These are phyloP conservation scores for Ceratocystis variospora DNA, from an alignment of 2,329 filamentous ascomycete genomes.

Conservation along the genomic window DNA sequence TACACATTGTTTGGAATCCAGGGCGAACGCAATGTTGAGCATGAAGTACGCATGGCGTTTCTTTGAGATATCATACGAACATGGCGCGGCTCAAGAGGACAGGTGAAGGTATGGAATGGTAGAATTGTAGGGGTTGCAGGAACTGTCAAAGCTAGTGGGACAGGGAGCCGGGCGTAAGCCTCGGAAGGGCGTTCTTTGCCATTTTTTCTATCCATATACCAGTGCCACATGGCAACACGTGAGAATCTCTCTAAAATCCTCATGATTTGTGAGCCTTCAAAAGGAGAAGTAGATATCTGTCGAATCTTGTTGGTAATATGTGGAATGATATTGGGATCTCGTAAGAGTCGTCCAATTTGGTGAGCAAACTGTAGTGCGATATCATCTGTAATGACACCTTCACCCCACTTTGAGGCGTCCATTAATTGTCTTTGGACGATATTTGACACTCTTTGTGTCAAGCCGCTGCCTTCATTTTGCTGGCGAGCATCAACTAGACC, in stretches of 20 bases:
- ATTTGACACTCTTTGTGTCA: slow-evolving; percentile 79
- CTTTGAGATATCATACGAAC: slow-evolving; percentile 89
- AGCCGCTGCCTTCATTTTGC: slow-evolving; percentile 52
- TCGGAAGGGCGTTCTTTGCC: slow-evolving; percentile 41
- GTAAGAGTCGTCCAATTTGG: slow-evolving; percentile 33
- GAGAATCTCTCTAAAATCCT: slow-evolving; percentile 73
- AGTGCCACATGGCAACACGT: slow-evolving; percentile 63
- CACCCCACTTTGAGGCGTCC: slow-evolving; percentile 78
- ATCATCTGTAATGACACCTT: slow-evolving; percentile 48
- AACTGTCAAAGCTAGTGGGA: slow-evolving; percentile 59
- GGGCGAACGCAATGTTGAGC: slow-evolving; percentile 68
- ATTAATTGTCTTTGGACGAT: slow-evolving; percentile 79
- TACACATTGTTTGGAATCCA: slow-evolving; percentile 78
- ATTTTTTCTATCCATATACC: slow-evolving; percentile 72
- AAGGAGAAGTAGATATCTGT: slow-evolving; percentile 58
- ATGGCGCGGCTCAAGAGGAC: slow-evolving; percentile 77
- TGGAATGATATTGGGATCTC: slow-evolving; percentile 26
- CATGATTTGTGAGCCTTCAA: slow-evolving; percentile 78
- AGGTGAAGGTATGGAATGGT: slow-evolving; percentile 96
- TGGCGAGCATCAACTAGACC: slow-evolving; percentile 62
- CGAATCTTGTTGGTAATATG: slow-evolving; percentile 32
- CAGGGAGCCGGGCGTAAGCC: slow-evolving; percentile 56
- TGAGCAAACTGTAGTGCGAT: slow-evolving; percentile 37
- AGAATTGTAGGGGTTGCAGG: slow-evolving; percentile 87
- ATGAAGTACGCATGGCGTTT: slow-evolving; percentile 85